These are phyloP conservation scores for Symbiodinium pilosum DNA, from an alignment of 73 alveolate genomes.

Conservation along the genomic window DNA sequence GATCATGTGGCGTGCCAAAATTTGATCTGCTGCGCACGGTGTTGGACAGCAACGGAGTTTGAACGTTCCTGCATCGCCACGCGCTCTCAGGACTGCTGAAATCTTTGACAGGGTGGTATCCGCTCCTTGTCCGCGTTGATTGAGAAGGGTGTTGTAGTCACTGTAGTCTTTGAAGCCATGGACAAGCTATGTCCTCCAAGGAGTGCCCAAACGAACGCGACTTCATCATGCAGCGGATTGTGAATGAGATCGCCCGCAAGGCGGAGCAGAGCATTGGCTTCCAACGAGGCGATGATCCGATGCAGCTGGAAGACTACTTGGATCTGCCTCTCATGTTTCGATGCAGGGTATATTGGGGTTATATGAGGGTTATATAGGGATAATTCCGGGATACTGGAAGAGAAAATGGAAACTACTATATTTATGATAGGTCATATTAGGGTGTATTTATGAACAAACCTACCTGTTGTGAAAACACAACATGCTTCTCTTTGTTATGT, in stretches of 20 bases:
- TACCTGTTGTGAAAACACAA: no score
- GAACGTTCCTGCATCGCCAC: no score
- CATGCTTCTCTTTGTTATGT: background rate
- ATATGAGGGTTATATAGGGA: no score
- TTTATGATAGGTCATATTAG: no score
- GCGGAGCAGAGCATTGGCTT: conserved; percentile 85
- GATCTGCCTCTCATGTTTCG: no score
- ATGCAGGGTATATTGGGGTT: no score
- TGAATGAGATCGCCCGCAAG: conserved; percentile 82
- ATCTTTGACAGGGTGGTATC: conserved; percentile 68
- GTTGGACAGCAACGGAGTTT: no score
- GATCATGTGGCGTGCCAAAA: conserved; percentile 40
- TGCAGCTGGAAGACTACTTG: no score
- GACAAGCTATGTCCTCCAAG: background rate
- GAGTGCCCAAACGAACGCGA: conserved; percentile 72
- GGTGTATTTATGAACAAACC: no score
- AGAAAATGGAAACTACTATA: no score
- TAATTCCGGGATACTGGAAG: no score
- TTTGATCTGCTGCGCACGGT: background rate
- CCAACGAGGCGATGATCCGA: conserved; percentile 47
- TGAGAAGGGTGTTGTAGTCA: no score
- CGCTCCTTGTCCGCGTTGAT: background rate
- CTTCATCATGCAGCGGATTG: conserved; percentile 93
- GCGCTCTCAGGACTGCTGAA: conserved; percentile 92
- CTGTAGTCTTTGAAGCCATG: background rate